These are phyloP conservation scores for Phytophthora pseudosyringae DNA, from an alignment of 352 stramenopile genomes.

Conservation along the genomic window DNA sequence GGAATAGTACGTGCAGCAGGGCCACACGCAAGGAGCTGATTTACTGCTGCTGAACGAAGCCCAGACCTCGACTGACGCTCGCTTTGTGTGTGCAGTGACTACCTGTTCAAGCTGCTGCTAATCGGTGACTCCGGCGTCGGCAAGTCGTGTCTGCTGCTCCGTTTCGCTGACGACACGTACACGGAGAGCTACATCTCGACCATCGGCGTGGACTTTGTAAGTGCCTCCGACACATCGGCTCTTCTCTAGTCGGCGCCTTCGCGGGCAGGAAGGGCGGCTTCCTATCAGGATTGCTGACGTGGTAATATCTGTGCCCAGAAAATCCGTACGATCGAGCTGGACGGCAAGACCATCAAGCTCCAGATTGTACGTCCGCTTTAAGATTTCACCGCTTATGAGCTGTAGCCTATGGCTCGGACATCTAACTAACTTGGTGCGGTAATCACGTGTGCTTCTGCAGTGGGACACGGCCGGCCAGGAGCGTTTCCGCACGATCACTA, in stretches of 20 bases:
- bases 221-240: slow-evolving; percentile 34
- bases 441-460: slow-evolving; percentile 38
- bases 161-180: slow-evolving; percentile 99
- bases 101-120: slow-evolving; percentile 98
- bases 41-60: neutral
- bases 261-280: neutral
- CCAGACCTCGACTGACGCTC: slow-evolving; percentile 13
- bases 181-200: slow-evolving; percentile 99
- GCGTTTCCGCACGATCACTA: slow-evolving; percentile 99
- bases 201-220: slow-evolving; percentile 99
- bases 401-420: neutral
- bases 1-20: slow-evolving; percentile 90
- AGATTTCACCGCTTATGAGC: neutral
- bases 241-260: neutral
- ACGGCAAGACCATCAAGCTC: slow-evolving; percentile 99
- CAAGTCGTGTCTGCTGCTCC: slow-evolving; percentile 98
- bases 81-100: slow-evolving; percentile 88
- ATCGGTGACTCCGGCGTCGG: slow-evolving; percentile 98
- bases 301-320: slow-evolving; percentile 75
- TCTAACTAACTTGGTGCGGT: slow-evolving; percentile 14
- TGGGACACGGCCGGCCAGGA: slow-evolving; percentile 99
- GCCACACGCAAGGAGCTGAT: neutral
- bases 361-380: slow-evolving; percentile 92
- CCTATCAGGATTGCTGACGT: slow-evolving; percentile 21
- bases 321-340: slow-evolving; percentile 99